Evolutionary conservation across 345 rosid species (phyloP).

Genomic region (Dimocarpus longan): DNA sequence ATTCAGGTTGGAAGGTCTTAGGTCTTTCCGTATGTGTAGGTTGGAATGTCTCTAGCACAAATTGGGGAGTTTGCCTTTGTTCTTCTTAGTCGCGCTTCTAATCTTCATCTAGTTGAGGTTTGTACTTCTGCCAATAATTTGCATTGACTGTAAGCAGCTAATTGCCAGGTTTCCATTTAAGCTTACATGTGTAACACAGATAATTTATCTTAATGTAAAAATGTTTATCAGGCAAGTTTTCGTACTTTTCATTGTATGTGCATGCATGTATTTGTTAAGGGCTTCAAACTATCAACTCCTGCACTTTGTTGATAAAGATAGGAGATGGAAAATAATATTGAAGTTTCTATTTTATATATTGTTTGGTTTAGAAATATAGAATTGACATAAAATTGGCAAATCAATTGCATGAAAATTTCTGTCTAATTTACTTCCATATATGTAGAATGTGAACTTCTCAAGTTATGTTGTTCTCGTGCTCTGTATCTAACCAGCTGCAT

Average conservation of each 20-base stretch:
- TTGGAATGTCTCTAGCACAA: conserved; percentile 95
- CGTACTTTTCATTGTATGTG: background rate
- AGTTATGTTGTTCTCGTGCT: background rate
- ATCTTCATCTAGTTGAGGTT: conserved; percentile 95
- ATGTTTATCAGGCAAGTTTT: background rate
- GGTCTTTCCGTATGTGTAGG: conserved; percentile 44
- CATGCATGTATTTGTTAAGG: background rate
- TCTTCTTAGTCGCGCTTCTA: conserved; percentile 95
- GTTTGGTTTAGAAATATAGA: background rate
- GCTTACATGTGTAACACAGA: background rate
- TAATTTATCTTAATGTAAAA: background rate
- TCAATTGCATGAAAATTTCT: background rate
- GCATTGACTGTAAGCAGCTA: conserved; percentile 4
- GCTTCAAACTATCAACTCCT: background rate
- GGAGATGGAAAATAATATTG: background rate
- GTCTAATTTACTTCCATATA: background rate
- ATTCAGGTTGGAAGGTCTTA: conserved; percentile 21
- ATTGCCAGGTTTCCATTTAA: background rate
- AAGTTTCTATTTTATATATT: background rate
- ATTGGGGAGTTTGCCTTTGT: conserved; percentile 98
- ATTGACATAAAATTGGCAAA: background rate
- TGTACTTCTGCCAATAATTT: conserved; percentile 21
- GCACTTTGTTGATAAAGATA: background rate
- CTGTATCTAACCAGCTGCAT: background rate
- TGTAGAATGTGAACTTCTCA: conserved; percentile 4